A percentile compares a stretch with the other conserved stretches of the same genome.
These are phyloP conservation scores for Yarrowia sp. DNA, from an alignment of 805 yeast species.

Conservation along the genomic window DNA sequence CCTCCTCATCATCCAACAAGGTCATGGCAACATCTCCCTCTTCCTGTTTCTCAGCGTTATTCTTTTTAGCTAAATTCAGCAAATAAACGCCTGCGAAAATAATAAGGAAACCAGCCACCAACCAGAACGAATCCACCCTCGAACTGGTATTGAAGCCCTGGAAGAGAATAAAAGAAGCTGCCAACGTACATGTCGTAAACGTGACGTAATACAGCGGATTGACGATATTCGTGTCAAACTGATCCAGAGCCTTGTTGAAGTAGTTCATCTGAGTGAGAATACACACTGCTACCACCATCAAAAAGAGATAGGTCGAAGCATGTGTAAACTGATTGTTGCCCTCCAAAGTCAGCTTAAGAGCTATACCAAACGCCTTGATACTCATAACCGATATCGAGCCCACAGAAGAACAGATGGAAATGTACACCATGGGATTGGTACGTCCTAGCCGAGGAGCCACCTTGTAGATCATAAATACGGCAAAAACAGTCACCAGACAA, in stretches of 20 bases:
- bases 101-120: conserved; percentile 78
- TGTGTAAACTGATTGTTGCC: conserved; percentile 89
- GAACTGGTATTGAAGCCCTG: conserved; percentile 83
- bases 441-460: conserved; percentile 79
- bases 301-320: conserved; percentile 76
- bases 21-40: conserved; percentile 36
- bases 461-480: conserved; percentile 74
- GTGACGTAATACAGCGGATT: conserved; percentile 89
- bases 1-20: conserved; percentile 17
- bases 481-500: conserved; percentile 59
- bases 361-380: conserved; percentile 90
- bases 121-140: conserved; percentile 62
- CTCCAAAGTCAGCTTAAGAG: conserved; percentile 72
- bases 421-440: conserved; percentile 81
- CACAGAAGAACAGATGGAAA: conserved; percentile 83
- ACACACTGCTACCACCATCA: conserved; percentile 72
- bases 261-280: conserved; percentile 90
- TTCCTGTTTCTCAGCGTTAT: conserved; percentile 37
- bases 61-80: conserved; percentile 58
- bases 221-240: conserved; percentile 87
- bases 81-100: conserved; percentile 85
- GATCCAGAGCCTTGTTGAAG: conserved; percentile 89
- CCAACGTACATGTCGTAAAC: conserved; percentile 81
- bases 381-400: conserved; percentile 90
- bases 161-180: conserved; percentile 81